A percentile compares a stretch with the other conserved stretches of the same genome.
Evolutionary conservation across 306 rosid genomes (phyloP).

Genomic region (Cucurbita argyrosperma): DNA sequence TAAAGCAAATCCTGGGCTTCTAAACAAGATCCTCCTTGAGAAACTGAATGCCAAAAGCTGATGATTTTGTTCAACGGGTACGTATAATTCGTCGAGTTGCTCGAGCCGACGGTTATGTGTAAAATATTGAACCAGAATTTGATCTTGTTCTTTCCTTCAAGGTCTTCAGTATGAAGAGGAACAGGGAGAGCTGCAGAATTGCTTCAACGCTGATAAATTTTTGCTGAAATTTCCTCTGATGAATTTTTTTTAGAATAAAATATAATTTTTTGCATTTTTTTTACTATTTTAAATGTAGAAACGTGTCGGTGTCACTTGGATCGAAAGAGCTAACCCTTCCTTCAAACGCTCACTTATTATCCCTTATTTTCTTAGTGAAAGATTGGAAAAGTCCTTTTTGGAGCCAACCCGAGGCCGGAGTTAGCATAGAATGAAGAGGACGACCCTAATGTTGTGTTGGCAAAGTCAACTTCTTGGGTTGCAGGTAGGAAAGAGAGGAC

Average conservation of each 20-base stretch:
- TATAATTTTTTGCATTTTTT: too few species aligned
- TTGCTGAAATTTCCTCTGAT: neutral
- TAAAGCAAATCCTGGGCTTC: constrained; percentile 79
- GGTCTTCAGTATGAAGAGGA: neutral
- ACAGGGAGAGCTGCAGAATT: neutral
- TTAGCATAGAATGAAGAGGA: too few species aligned
- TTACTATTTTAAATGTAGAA: too few species aligned
- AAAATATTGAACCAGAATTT: neutral
- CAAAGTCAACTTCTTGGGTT: too few species aligned
- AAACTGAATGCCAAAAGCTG: constrained; percentile 62
- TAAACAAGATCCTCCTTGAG: constrained; percentile 74
- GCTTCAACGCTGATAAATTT: neutral
- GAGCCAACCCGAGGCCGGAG: neutral
- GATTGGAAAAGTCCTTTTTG: neutral
- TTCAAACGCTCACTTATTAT: too few species aligned
- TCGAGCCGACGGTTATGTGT: neutral
- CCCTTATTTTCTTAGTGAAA: too few species aligned
- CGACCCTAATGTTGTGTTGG: too few species aligned
- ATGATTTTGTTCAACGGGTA: constrained; percentile 1
- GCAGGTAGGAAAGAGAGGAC: too few species aligned
- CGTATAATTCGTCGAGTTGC: neutral
- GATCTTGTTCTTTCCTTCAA: neutral
- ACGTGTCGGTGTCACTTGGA: too few species aligned
- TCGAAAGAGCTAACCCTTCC: too few species aligned
- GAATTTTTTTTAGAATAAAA: too few species aligned